Base-by-base conservation (phyloP, 2,329 filamentous ascomycete genomes). In the Davidsoniella neocaledoniae region DNA sequence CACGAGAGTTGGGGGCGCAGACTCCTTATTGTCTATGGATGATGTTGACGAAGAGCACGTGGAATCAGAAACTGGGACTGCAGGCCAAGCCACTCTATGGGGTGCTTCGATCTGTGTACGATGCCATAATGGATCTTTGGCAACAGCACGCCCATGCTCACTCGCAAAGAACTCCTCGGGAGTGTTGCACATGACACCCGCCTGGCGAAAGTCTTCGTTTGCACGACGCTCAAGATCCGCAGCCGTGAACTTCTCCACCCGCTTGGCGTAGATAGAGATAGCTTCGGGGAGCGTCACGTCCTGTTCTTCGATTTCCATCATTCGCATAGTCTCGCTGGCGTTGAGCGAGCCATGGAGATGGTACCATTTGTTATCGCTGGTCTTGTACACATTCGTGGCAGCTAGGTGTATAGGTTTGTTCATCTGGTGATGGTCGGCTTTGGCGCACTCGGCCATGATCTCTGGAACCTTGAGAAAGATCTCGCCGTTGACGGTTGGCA, bases 331-430 rank as follows among this genome's bases (percentile, higher is more conserved):
- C 5, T 53, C 44, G 4, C 49, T 53, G 3, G 57, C 54, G 23
- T 58, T 56, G 12, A 58, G 51, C 14, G 54, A 54, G 12, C 56
- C 55, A 16, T 59, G 59, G 4, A 55, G 42, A 44, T 60, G 56
- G 14, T 57, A 58, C 46, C 33, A 57, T 10, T 51, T 42, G 2
- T 49, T 50, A 14, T 58, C 57, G 12, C 51, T 51, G 1, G 55
- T 57, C 40, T 54, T 55, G 43, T 58, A 58, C 1, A 58, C 54
- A 21, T 56, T 57, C 0, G 57, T 56, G 17, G 53, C 33, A 14
- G 62, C 55, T 2, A 59, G 56, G 8, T 61, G 59, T 54, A 59
- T 63, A 6, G 58, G 57, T 41, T 56, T 55, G 43, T 56, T 55
- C 49, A 38, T 42, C 12, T 52, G 21, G 26, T 53, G 23, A 1